A percentile compares a stretch with the other conserved stretches of the same genome.
Conservation (phyloP, 2,329 filamentous ascomycete species). For the Grosmannia clavigera region DNA sequence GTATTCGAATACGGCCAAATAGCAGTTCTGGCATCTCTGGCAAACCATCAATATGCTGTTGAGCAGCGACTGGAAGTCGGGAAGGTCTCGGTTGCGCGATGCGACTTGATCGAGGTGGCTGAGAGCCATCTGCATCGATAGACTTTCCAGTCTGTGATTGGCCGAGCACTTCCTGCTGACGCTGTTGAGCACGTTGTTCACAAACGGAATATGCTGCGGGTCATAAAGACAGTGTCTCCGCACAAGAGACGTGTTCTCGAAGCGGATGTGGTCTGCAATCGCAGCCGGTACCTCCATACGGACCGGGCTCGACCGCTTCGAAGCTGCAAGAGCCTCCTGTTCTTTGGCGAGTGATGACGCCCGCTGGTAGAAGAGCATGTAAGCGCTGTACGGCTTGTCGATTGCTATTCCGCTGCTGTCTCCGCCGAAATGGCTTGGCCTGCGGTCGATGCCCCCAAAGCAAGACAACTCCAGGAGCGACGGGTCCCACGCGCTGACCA, state of each 20-base stretch:
- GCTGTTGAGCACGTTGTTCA: conserved; percentile 46
- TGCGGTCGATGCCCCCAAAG: conserved; percentile 60
- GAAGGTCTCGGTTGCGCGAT: conserved; percentile 55
- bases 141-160: conserved; percentile 30
- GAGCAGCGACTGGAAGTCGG: conserved; percentile 43
- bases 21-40: conserved; percentile 39
- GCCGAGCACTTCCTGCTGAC: conserved; percentile 32
- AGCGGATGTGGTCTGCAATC: conserved; percentile 47
- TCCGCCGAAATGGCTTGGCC: conserved; percentile 28
- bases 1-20: conserved; percentile 48
- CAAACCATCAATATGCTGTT: conserved; percentile 33
- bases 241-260: conserved; percentile 62
- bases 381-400: conserved; percentile 74
- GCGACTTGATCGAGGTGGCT: conserved; percentile 66
- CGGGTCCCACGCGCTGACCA: conserved; percentile 64
- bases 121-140: conserved; percentile 42
- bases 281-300: conserved; percentile 31
- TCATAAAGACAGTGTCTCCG: conserved; percentile 73
- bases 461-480: conserved; percentile 60
- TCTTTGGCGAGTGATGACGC: conserved; percentile 49
- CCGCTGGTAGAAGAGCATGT: conserved; percentile 96
- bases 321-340: conserved; percentile 30
- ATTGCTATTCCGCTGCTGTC: conserved; percentile 35
- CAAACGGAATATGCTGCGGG: conserved; percentile 54
- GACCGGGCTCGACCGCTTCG: conserved; percentile 25